These are phyloP conservation scores for Phytophthora niederhauseri DNA, from an alignment of 352 stramenopile genomes.

Conservation along the genomic window DNA sequence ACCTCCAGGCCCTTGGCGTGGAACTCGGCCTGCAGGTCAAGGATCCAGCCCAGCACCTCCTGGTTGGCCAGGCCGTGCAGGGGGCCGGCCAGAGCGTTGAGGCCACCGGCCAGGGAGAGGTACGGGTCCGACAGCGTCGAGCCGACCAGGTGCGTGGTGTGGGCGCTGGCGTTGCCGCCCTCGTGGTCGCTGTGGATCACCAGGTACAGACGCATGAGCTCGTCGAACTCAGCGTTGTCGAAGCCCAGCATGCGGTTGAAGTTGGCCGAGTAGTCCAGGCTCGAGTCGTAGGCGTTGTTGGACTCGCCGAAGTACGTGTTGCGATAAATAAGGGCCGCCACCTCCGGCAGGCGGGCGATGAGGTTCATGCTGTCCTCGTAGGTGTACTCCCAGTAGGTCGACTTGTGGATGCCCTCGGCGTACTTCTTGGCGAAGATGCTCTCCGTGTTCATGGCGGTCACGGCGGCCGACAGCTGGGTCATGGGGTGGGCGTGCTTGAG, in stretches of 20 bases:
- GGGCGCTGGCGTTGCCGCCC: slow-evolving; percentile 98
- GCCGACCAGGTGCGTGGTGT: slow-evolving; percentile 98
- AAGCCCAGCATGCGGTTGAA: slow-evolving; percentile 99
- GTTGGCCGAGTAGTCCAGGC: slow-evolving; percentile 98
- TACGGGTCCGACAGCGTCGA: slow-evolving; percentile 98
- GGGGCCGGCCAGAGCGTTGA: slow-evolving; percentile 98
- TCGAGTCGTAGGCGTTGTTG: slow-evolving; percentile 92
- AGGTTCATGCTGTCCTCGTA: slow-evolving; percentile 99
- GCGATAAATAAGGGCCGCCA: slow-evolving; percentile 98
- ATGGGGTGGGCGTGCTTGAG: slow-evolving; percentile 99
- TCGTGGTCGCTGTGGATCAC: slow-evolving; percentile 99
- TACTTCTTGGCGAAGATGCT: slow-evolving; percentile 98
- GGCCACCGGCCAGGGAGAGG: slow-evolving; percentile 95
- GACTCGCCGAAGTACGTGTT: slow-evolving; percentile 98
- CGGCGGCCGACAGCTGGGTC: slow-evolving; percentile 97
- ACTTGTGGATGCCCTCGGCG: slow-evolving; percentile 97
- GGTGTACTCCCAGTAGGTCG: slow-evolving; percentile 97
- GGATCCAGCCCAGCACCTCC: slow-evolving; percentile 96
- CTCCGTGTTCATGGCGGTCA: slow-evolving; percentile 96
- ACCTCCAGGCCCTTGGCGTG: slow-evolving; percentile 95
- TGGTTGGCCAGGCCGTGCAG: slow-evolving; percentile 99
- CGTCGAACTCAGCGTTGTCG: slow-evolving; percentile 96
- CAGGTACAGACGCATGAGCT: slow-evolving; percentile 99
- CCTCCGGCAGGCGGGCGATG: slow-evolving; percentile 97
- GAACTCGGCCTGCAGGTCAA: slow-evolving; percentile 97